Percentiles rank a stretch among this genome's conserved stretches.
These are phyloP conservation scores for Tylopilus felleus DNA, from an alignment of 768 basidiomycete genomes.

Conservation along the genomic window DNA sequence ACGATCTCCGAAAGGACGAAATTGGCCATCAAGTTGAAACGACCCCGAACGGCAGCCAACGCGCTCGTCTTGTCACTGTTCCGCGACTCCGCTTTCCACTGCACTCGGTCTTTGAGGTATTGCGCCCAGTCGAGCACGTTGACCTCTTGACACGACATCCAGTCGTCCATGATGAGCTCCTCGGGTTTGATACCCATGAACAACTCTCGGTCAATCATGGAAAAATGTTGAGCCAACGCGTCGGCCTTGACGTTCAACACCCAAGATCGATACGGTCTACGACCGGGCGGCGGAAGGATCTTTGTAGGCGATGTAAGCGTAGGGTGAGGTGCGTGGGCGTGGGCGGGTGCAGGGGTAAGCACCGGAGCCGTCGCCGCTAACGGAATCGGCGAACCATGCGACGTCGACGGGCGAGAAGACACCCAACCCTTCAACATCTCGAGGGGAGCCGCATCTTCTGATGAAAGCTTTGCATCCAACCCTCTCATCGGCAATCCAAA, in stretches of 20 bases:
- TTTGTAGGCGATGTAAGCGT: constrained; percentile 31
- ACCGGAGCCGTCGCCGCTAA: constrained; percentile 12
- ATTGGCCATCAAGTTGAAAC: constrained; percentile 82
- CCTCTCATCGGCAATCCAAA: constrained; percentile 31
- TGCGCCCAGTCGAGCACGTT: constrained; percentile 81
- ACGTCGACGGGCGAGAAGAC: constrained; percentile 35
- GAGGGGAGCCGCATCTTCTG: constrained; percentile 61
- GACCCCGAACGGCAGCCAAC: constrained; percentile 67
- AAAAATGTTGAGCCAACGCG: constrained; percentile 70
- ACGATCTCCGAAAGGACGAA: constrained; percentile 82
- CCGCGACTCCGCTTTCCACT: constrained; percentile 61
- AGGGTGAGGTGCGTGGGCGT: too few relatives aligned
- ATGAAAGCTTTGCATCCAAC: constrained; percentile 45
- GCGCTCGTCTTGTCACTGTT: constrained; percentile 64
- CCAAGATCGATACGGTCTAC: constrained; percentile 66
- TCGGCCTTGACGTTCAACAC: constrained; percentile 61
- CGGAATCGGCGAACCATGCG: constrained; percentile 24
- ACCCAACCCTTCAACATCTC: constrained; percentile 66
- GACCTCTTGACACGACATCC: constrained; percentile 58
- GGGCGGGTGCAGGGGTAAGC: too few relatives aligned
- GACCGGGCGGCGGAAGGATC: constrained; percentile 35
- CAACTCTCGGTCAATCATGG: constrained; percentile 85
- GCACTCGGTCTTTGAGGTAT: constrained; percentile 72
- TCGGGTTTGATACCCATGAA: constrained; percentile 85
- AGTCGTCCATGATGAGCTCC: constrained; percentile 76